Base-by-base conservation (phyloP, 2,329 filamentous ascomycete species). In the Botrytis tulipae region DNA sequence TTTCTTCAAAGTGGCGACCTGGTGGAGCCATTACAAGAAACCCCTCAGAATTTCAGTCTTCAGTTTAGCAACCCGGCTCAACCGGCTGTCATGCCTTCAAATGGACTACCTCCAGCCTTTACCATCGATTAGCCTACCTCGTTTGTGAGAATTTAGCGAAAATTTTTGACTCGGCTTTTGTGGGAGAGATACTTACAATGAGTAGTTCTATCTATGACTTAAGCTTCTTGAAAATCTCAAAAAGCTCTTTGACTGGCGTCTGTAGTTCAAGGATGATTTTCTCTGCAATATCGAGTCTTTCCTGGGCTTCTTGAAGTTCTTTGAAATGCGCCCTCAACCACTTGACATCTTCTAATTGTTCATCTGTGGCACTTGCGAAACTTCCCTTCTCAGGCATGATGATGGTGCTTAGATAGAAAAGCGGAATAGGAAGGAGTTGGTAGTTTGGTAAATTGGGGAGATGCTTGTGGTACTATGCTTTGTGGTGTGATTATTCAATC, bases 81-180 rank as follows among this genome's bases (percentile, higher is more conserved):
- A 18, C n/a, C 3, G n/a, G 14, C n/a, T 9, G 14, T 29, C 3
- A 16, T 29, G 6, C n/a, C 0, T 3, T 25, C 4, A 20, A 44
- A 44, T 32, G 16, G n/a, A 63, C 10, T 8, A 44, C 12, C n/a
- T 6, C 12, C 16, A 44, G 14, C 22, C 61, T 63, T 32, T 29
- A 20, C n/a, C 5, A 63, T 32, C 9, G 40, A 8, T 46, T 32
- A 63, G 40, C n/a, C 18, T 22, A 32, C 9, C 1, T 1, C n/a
- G 5, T 22, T 8, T 44, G 16, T 8, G 40, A 22, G 18, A 8
- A 46, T 57, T 57, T 6, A 32, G 16, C 18, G 14, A 57, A 29
- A 0, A 0, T 12, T 32, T 0, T 22, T 2, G 18, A 35, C 18
- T 46, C 25, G 4, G n/a, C 8, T 14, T 14, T 65, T 6, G 7